Base-by-base conservation (phyloP, 2,329 filamentous ascomycete species). In the Ophiosphaerella herpotricha region DNA sequence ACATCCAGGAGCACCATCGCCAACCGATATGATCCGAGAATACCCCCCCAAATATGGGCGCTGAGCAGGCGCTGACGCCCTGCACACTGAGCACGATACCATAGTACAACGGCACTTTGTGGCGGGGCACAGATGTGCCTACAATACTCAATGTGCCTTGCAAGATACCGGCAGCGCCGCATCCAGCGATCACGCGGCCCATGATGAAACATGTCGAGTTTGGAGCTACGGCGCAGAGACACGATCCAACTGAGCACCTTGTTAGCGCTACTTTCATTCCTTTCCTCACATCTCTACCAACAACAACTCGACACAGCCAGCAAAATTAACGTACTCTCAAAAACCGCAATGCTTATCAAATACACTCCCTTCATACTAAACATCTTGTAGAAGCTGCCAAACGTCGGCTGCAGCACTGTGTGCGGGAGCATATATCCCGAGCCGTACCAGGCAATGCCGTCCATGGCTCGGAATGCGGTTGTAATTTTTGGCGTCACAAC, bases 311-410 rank as follows among this genome's bases (percentile, higher is more conserved):
- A 11, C 26, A 29, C 26, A 29, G 9, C 26, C 26, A 18, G 11
- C 21, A 11, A 38, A 18, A 14, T 38, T 38, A 29, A 29, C 11
- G 16, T 14, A 38, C 14, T 38, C 53, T 78, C 75, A 45, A 78
- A 78, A 35, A 77, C 54, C 11, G 67, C 43, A 16, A 77, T 65
- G 18, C 58, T 59, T 7, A 58, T 37, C 3, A 82, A 67, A 64
- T 78, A 83, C 3, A 71, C 68, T 33, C 63, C 76, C 57, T 77
- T 77, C 43, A 81, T 69, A 7, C 73, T 64, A 46, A 76, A 78
- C 55, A 70, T 70, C 16, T 67, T 74, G 59, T 75, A 77, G 3
- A 61, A 12, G 43, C 70, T 72, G 34, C 73, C 73, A 53, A 66
- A 74, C 52, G 74, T 21, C 70, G 67, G 54, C 72, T 73, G 46